A percentile compares a stretch with the other conserved stretches of the same genome.
Conservation (phyloP, 116 monocot species). For the Trichopus zeylanicus region DNA sequence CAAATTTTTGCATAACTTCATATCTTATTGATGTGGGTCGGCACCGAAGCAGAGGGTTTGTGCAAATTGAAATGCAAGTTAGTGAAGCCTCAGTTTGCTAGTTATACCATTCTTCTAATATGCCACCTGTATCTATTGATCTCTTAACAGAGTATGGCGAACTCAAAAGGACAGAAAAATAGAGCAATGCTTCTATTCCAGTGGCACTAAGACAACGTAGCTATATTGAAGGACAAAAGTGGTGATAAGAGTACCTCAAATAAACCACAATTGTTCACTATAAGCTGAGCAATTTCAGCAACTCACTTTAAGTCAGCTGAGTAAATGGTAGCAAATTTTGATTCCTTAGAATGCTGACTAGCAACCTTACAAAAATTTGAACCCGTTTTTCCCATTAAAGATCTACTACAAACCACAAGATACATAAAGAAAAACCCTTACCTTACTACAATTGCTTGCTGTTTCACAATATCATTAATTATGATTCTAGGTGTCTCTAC, state of each 20-base stretch:
- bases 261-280: conserved; percentile 52
- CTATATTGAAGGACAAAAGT: background rate
- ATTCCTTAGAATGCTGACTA: conserved; percentile 47
- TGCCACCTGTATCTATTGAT: too few relatives aligned
- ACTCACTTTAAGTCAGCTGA: conserved; percentile 93
- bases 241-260: conserved; percentile 41
- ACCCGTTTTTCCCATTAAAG: conserved; percentile 9
- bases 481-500: conserved; percentile 79
- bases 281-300: conserved; percentile 70
- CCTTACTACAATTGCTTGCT: conserved; percentile 63
- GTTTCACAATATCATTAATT: conserved; percentile 72
- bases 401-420: background rate
- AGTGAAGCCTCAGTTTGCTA: too few relatives aligned
- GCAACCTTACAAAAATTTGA: conserved; percentile 40
- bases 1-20: too few relatives aligned
- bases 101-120: too few relatives aligned
- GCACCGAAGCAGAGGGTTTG: too few relatives aligned
- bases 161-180: background rate
- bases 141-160: background rate
- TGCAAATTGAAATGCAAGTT: too few relatives aligned
- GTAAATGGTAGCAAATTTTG: conserved; percentile 55
- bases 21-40: too few relatives aligned
- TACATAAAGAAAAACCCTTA: conserved; percentile 6
- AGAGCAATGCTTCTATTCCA: background rate
- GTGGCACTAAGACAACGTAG: background rate